Base-by-base conservation (phyloP, 495 filamentous ascomycete species). In the Xylaria sp. region DNA sequence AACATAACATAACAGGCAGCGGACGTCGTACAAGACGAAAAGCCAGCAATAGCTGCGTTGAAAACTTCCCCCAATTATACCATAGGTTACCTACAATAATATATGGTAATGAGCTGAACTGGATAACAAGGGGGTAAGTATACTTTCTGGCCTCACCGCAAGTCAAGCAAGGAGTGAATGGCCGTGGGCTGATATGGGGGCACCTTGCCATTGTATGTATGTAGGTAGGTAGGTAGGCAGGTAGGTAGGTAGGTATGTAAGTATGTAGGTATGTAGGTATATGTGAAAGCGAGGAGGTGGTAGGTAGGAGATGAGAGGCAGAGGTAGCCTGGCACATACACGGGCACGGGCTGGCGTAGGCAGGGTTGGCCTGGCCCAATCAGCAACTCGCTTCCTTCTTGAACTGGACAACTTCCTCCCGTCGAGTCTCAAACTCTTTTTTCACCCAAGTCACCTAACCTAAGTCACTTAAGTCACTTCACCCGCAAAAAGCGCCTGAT, bases 301-400 rank as follows among this genome's bases (percentile, higher is more conserved):
- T 26, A 62, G 17, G 40, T 44, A 31, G 3, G 37, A 24, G 0
- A 40, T 40, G 21, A 29, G 3, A 62, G 59, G 24, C 6, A 63
- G 61, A 63, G 40, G 55, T 31, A 46, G 66, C 26, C 48, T 68
- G 52, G 66, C n/a, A n/a, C n/a, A n/a, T n/a, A 12, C 50, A 43
- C 11, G 14, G 26, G 29, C 40, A 43, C 11, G 37, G 43, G 57
- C 37, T 43, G 44, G 29, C 57, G n/a, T 55, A 62, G 67, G 67
- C 52, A 48, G 67, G 67, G 31, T 41, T 35, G 21, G 61, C 5
- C 52, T 69, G 41, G 31, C 69, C 61, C 61, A 65, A 71, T 71
- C 69, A 71, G 69, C 61, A 71, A 67, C 44, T 71, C 26, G 41
- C 57, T 74, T 70, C 52, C 53, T 74, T 68, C 63, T 71, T 53